Percentiles rank a stretch among this genome's conserved stretches.
Conservation (phyloP, 768 basidiomycete species). For the Strobilomyces confusus region DNA sequence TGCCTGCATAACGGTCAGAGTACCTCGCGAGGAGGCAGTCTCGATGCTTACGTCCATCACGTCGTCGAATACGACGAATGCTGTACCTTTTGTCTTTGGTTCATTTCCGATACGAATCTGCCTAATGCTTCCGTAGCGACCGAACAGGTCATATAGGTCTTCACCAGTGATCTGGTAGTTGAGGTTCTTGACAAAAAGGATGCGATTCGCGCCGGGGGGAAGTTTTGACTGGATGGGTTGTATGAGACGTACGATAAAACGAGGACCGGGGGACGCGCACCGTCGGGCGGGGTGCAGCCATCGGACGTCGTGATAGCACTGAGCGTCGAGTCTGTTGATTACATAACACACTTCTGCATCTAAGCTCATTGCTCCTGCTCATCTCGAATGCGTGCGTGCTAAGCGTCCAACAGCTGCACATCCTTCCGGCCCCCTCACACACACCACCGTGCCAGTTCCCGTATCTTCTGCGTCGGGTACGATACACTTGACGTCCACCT, state of each 20-base stretch:
- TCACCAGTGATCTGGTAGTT: conserved; percentile 92
- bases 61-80: conserved; percentile 95
- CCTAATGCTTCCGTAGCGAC: conserved; percentile 93
- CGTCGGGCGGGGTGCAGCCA: conserved; percentile 70
- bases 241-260: not conserved
- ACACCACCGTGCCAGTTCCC: conserved; percentile 59
- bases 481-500: conserved; percentile 72
- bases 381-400: conserved; percentile 7
- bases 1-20: conserved; percentile 50
- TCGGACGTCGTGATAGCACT: conserved; percentile 26
- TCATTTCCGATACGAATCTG: conserved; percentile 94
- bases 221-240: conserved; percentile 59
- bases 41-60: conserved; percentile 79
- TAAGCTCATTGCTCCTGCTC: too few species aligned
- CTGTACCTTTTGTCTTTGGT: conserved; percentile 90
- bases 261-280: conserved; percentile 32
- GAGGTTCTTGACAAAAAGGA: conserved; percentile 90
- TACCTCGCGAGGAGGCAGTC: not conserved
- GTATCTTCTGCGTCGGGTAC: conserved; percentile 57
- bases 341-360: conserved; percentile 12
- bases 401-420: conserved; percentile 62
- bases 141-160: conserved; percentile 95
- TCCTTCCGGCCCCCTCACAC: conserved; percentile 61
- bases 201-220: conserved; percentile 88
- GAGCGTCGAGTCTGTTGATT: conserved; percentile 4